Evolutionary conservation across 1,139 yeast species (phyloP), one percentile per base, ranked within the genome.

Genomic region (Hansenula lynferdii): DNA sequence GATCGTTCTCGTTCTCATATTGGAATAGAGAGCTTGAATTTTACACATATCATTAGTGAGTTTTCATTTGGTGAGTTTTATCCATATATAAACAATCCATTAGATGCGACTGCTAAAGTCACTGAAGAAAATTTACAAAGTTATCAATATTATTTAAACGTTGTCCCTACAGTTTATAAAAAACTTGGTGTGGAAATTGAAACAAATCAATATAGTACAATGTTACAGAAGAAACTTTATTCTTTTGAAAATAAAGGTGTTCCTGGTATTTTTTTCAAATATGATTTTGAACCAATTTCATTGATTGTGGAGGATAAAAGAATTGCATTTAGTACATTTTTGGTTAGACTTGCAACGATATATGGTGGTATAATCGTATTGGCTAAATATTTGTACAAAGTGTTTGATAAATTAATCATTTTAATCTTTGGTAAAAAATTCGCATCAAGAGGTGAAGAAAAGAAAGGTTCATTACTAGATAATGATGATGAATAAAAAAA

Each of bases 41-140:
- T 90, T 54, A 75, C 96, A 2, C 98, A 92, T 61, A 77, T 78
- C 7, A 82, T 92, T 42, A 79, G 77, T 45, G 97, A 92, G 59
- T 77, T 89, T 47, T 89, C 97, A 9, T 92, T 81, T 62, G 98
- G 99, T 17, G 86, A 79, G 25, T 89, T 84, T 60, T 89, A 78
- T 56, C 97, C 98, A 3, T 83, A 76, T 51, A 72, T 90, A 45
- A 72, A 83, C 49, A 92, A 92, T 55, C 95, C 97, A 7, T 70
- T 94, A 48, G 98, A 92, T 57, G 73, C 71, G 41, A 78, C 89
- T 0, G 85, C 78, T 1, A 76, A 78, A 51, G 57, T 64, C 21
- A 74, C 87, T 2, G 57, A 60, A 3, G 70, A 70, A 5, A 58
- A 64, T 15, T 54, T 64, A 28, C 77, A 66, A 43, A 63, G 67